Evolutionary conservation across 345 rosid species (phyloP).

Genomic region (Erysimum cheiranthoides): DNA sequence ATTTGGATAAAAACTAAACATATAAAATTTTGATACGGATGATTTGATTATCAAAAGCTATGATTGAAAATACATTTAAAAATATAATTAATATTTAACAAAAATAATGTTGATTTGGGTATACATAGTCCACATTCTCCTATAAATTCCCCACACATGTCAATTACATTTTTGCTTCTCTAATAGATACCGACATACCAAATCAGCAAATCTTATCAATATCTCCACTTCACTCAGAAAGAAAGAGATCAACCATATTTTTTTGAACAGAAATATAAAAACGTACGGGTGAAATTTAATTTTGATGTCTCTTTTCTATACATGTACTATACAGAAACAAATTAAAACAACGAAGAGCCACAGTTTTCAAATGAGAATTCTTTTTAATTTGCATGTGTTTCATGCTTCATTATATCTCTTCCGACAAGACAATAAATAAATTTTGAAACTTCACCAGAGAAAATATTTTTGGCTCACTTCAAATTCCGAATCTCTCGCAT

Average conservation of each 20-base stretch:
- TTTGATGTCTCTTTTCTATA: neutral
- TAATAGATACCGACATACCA: neutral
- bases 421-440: too few species aligned
- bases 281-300: neutral
- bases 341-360: neutral
- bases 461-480: neutral
- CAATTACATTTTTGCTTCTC: neutral
- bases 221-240: neutral
- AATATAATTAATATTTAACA: too few species aligned
- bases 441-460: neutral
- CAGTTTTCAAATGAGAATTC: neutral
- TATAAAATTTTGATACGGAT: too few species aligned
- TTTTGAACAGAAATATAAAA: neutral
- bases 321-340: neutral
- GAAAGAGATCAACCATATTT: neutral
- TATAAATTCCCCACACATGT: neutral
- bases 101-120: neutral
- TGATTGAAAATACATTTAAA: too few species aligned
- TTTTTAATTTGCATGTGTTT: too few species aligned
- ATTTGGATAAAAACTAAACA: too few species aligned
- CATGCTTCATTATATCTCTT: neutral
- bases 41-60: too few species aligned
- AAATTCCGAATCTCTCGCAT: neutral
- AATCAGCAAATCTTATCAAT: conserved; percentile 2
- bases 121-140: neutral